Conservation (phyloP, 1,284 basidiomycete species). For the Sporisorium reilianum region DNA sequence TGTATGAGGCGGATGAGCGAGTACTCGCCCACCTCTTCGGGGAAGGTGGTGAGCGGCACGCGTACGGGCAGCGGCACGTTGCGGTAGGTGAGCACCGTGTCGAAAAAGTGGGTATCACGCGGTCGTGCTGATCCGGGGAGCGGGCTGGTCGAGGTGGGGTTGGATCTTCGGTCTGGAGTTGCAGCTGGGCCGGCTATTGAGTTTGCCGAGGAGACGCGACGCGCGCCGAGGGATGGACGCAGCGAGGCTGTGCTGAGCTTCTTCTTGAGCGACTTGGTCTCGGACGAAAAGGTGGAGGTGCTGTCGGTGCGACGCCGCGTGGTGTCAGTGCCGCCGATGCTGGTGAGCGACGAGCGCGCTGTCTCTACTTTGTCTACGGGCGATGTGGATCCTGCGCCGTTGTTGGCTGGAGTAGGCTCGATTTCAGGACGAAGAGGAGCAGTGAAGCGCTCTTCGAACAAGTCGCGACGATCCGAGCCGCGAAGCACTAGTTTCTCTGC, state of each 20-base stretch:
- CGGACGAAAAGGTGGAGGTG: constrained; percentile 40
- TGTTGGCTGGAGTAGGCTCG: not conserved
- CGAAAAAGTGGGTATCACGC: constrained; percentile 91
- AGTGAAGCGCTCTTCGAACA: constrained; percentile 80
- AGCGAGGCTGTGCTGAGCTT: constrained; percentile 43
- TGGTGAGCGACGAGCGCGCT: constrained; percentile 15
- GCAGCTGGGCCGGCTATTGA: constrained; percentile 19
- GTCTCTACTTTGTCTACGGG: constrained; percentile 21
- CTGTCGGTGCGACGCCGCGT: constrained; percentile 42
- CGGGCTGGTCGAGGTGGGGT: constrained; percentile 12
- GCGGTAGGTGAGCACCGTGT: constrained; percentile 81
- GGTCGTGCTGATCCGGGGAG: constrained; percentile 27
- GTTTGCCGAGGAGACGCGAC: constrained; percentile 42
- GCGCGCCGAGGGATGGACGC: constrained; percentile 33
- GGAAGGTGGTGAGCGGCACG: constrained; percentile 59
- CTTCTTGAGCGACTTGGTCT: constrained; percentile 45
- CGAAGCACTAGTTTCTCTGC: constrained; percentile 90
- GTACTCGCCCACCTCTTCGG: constrained; percentile 97
- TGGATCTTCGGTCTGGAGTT: constrained; percentile 25
- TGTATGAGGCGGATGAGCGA: constrained; percentile 90
- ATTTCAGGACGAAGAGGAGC: constrained; percentile 17
- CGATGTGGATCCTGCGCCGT: not conserved
- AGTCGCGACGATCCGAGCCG: constrained; percentile 82
- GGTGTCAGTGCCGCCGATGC: constrained; percentile 4
- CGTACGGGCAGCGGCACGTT: constrained; percentile 52